Evolutionary conservation across 257 asterid genomes (phyloP), one percentile per base, ranked within the genome.

Genomic region (Solanum appendiculatum): DNA sequence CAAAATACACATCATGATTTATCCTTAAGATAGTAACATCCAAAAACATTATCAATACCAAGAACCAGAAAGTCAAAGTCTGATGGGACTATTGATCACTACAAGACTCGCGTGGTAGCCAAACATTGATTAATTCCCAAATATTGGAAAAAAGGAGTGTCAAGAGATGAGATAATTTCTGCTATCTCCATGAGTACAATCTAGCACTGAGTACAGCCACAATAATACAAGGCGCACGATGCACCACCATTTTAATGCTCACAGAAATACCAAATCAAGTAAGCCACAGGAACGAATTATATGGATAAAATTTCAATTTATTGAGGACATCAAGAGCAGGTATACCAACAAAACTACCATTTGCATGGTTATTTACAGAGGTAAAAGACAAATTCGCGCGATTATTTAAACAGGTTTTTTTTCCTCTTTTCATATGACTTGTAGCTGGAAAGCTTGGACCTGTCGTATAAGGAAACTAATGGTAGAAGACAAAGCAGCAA

Each of bases 331-430:
- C 68, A 81, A 81, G 6, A 81, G 68, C 68, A 48, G 68, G 85
- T 21, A 81, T 48, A 81, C 44, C 63, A 81, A 81, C n/a, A 48
- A 33, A 48, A 81, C 29, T 81, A 81, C 68, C 85, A 81, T 29
- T 81, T 81, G 85, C 85, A 48, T 46, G 85, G 85, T 81, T 81
- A 81, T 81, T 81, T 81, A 81, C 85, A 81, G 42, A 81, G 85
- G 85, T 81, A 48, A 48, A 81, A 81, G 68, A 48, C 85, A 81
- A 48, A 31, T 29, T 21, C 4, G 8, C 23, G 36, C 1, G 0
- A 77, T 40, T 77, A 77, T 25, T 77, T n/a, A 20, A 48, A 46
- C 68, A 80, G 18, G 44, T 48, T 27, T 9, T 23, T 74, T 23
- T 56, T 7, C 3, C 64, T 74, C 37, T 36, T 3, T 77, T 77